Percentiles rank a stretch among this genome's conserved stretches.
Conservation (phyloP, 805 yeast species). For the Spathaspora passalidarum region DNA sequence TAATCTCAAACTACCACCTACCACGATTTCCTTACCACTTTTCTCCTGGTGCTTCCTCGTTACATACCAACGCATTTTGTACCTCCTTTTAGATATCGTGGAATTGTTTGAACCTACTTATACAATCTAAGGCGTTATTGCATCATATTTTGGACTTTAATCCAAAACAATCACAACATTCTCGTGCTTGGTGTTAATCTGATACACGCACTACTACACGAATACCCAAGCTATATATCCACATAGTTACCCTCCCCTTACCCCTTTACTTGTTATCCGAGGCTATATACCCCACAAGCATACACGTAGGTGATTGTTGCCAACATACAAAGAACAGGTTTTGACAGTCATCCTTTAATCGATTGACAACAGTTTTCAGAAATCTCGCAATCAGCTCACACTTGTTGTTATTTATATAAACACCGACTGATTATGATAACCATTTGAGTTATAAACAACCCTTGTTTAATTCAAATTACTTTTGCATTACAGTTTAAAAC, state of each 20-base stretch:
- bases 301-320: not conserved
- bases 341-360: not conserved
- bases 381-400: too few species aligned
- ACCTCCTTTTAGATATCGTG: not conserved
- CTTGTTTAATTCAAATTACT: not conserved
- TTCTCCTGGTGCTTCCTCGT: not conserved
- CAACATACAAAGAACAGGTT: not conserved
- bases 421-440: conserved; percentile 2
- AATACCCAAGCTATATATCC: too few species aligned
- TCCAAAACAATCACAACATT: too few species aligned
- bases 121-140: too few species aligned
- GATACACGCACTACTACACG: too few species aligned
- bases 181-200: too few species aligned
- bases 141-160: too few species aligned
- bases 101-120: too few species aligned
- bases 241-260: too few species aligned
- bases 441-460: not conserved
- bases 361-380: not conserved
- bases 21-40: not conserved
- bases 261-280: not conserved
- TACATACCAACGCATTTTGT: not conserved
- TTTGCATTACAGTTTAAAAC: not conserved
- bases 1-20: not conserved
- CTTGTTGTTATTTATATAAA: not conserved
- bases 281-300: not conserved